Evolutionary conservation across 2,329 filamentous ascomycete species (phyloP).

Genomic region (Pseudogymnoascus sp.): DNA sequence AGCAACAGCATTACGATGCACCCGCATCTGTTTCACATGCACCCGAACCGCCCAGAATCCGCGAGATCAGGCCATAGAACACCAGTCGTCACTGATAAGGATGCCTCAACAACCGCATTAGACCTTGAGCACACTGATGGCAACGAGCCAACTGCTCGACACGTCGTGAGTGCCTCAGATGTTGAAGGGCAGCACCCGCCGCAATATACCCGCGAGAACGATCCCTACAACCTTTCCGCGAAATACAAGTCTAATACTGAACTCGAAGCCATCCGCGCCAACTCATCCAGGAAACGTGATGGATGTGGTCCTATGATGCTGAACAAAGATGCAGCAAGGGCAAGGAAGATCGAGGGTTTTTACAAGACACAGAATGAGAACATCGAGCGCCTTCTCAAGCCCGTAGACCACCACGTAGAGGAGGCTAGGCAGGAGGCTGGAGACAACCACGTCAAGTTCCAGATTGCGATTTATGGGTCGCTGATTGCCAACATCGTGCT

Average conservation of each 20-base stretch:
- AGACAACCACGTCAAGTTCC: slow-evolving; percentile 71
- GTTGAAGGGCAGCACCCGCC: slow-evolving; percentile 33
- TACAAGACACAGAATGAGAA: slow-evolving; percentile 89
- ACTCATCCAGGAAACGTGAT: slow-evolving; percentile 68
- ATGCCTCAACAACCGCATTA: slow-evolving; percentile 35
- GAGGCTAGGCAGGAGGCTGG: slow-evolving; percentile 68
- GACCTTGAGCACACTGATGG: slow-evolving; percentile 27
- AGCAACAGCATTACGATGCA: slow-evolving; percentile 26
- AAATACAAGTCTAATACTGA: slow-evolving; percentile 71
- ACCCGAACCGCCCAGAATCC: slow-evolving; percentile 22
- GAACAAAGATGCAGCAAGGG: slow-evolving; percentile 31
- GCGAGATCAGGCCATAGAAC: slow-evolving; percentile 20
- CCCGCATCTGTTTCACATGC: slow-evolving; percentile 25
- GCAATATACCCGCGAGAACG: slow-evolving; percentile 44
- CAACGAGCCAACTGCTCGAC: slow-evolving; percentile 24
- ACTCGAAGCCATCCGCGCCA: slow-evolving; percentile 69
- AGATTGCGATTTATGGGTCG: slow-evolving; percentile 56
- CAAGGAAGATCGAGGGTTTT: slow-evolving; percentile 58
- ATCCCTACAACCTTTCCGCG: slow-evolving; percentile 72
- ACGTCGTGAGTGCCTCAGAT: slow-evolving; percentile 28
- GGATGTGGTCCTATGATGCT: slow-evolving; percentile 33
- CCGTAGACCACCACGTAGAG: slow-evolving; percentile 81
- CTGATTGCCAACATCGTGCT: slow-evolving; percentile 77
- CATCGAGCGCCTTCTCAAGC: slow-evolving; percentile 84
- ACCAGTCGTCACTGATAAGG: slow-evolving; percentile 22